Base-by-base conservation (phyloP, 1,139 yeast species). In the Wickerhamomyces sp. region DNA sequence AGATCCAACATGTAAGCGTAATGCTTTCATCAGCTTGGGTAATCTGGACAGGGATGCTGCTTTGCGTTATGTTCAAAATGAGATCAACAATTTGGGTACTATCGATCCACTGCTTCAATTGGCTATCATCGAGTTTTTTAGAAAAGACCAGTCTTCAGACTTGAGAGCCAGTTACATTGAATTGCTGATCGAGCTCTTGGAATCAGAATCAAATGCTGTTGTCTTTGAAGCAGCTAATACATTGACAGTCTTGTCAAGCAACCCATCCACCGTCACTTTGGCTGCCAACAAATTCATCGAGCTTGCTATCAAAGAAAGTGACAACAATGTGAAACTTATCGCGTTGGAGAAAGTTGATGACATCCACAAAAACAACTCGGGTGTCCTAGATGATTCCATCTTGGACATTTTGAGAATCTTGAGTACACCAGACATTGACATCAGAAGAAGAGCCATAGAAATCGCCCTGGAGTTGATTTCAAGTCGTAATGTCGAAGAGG, bases 1-100 rank as follows among this genome's bases (percentile, higher is more conserved):
- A 38, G 98, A 93, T 58, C 82, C 95, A 23, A 87, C 94, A 23
- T 91, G 98, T 66, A 86, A 86, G 60, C 78, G 98, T 59, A 93
- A 93, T 60, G 97, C 97, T 4, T 93, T 93, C 59, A 81, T 89
- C 36, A 87, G 94, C 44, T 70, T 93, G 45, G 77, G 93, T 29
- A 82, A 78, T 46, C 69, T 93, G 55, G 85, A 85, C 59, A 76
- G 96, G 55, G 91, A 83, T 40, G 78, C 82, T 32, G 95, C 97
- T 26, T 74, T 87, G 52, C 76, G 75, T 44, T 93, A 80, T 58
- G 72, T 93, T 47, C 93, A 84, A 58, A 81, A 79, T 37, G 78
- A 83, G 55, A 68, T 81, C 44, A 60, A 71, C 22, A 61, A 72
- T 30, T 70, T 89, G 47, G 78, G 78, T 37, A 63, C 75, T n/a